Evolutionary conservation across 805 yeast species (phyloP).

Genomic region (Wickerhamiella qilinensis): DNA sequence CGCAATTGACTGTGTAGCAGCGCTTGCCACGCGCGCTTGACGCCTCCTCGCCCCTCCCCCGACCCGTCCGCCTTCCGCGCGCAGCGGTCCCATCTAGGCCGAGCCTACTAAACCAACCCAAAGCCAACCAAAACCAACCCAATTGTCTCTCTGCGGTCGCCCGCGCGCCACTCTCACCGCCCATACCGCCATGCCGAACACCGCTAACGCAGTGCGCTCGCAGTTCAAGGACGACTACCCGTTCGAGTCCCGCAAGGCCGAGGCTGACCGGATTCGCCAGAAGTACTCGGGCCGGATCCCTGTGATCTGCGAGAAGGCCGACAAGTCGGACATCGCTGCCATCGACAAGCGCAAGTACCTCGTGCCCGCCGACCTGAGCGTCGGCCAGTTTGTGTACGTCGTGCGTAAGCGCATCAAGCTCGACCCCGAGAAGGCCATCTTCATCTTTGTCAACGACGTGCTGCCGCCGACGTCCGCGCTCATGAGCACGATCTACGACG

Average conservation of each 20-base stretch:
- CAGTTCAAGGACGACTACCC: slow-evolving; percentile 93
- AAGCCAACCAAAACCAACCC: too few species aligned
- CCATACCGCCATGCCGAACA: too few species aligned
- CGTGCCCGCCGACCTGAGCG: slow-evolving; percentile 91
- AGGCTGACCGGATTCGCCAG: slow-evolving; percentile 76
- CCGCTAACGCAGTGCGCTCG: slow-evolving; percentile 80
- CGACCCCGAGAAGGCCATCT: slow-evolving; percentile 95
- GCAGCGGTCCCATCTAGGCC: too few species aligned
- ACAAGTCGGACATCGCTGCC: slow-evolving; percentile 87
- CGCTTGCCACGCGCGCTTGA: too few species aligned
- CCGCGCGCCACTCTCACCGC: too few species aligned
- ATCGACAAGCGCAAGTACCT: slow-evolving; percentile 94
- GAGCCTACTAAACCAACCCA: too few species aligned
- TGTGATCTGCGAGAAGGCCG: slow-evolving; percentile 93
- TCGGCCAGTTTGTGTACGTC: slow-evolving; percentile 96
- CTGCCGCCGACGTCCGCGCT: slow-evolving; percentile 96
- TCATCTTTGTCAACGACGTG: slow-evolving; percentile 91
- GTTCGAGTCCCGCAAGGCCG: slow-evolving; percentile 88
- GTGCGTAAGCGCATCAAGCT: slow-evolving; percentile 90
- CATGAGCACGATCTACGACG: slow-evolving; percentile 88
- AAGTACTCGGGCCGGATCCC: slow-evolving; percentile 89
- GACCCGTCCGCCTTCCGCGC: too few species aligned
- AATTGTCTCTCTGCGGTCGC: too few species aligned
- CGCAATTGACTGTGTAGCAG: too few species aligned
- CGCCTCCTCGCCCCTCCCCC: too few species aligned